Evolutionary conservation across 2,329 filamentous ascomycete genomes (phyloP).

Genomic region (Aspergillus tamarii): DNA sequence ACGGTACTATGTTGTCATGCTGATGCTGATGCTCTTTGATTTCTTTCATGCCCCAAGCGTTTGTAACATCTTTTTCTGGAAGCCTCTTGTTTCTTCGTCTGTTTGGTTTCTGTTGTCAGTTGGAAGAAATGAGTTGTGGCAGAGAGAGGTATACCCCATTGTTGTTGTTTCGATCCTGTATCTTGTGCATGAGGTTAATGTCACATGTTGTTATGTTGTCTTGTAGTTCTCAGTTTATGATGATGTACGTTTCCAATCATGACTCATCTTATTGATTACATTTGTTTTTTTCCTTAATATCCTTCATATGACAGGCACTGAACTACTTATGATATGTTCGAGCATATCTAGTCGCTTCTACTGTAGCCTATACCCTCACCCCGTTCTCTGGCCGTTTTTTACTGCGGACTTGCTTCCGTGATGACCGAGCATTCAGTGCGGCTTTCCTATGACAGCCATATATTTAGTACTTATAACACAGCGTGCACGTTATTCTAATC

Average conservation of each 20-base stretch:
- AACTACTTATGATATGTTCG: not conserved
- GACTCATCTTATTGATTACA: not conserved
- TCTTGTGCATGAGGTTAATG: not conserved
- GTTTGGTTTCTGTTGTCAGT: constrained; percentile 1
- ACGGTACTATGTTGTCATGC: constrained; percentile 10
- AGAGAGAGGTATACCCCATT: constrained; percentile 6
- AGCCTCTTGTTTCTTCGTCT: constrained; percentile 4
- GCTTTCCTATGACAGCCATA: not conserved
- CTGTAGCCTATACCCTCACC: not conserved
- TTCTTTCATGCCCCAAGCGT: not conserved
- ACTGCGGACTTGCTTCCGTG: not conserved
- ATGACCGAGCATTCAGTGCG: not conserved
- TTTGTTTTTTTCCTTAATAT: not conserved
- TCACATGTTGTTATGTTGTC: not conserved
- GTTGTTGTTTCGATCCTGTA: not conserved
- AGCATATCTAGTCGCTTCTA: not conserved
- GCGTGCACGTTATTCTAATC: too few relatives aligned
- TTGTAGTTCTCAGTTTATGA: not conserved
- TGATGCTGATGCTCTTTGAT: constrained; percentile 13
- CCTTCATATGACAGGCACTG: not conserved
- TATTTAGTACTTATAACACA: too few relatives aligned
- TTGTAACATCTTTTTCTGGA: constrained; percentile 6
- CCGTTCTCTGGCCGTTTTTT: not conserved
- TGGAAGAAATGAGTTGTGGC: constrained; percentile 5
- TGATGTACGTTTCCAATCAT: not conserved